Conservation (phyloP, 2,329 filamentous ascomycete genomes). For the Thielaviopsis euricoi region DNA sequence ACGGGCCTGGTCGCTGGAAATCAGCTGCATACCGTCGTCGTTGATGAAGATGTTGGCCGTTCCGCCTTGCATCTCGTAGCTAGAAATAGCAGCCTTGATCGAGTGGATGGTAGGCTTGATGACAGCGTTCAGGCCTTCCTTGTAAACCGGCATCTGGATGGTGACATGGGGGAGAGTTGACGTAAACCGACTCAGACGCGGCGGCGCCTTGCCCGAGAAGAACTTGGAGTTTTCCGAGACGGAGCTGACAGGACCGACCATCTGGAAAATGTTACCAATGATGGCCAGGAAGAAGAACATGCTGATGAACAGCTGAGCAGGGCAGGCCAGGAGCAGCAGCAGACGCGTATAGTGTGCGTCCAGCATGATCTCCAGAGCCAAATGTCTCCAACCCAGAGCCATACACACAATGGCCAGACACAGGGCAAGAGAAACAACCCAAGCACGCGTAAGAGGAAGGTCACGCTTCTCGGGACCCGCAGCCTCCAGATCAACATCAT, state of each 20-base stretch:
- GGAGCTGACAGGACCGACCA: slow-evolving; percentile 31
- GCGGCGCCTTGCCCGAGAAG: slow-evolving; percentile 25
- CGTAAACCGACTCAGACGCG: slow-evolving; percentile 19
- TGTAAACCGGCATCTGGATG: slow-evolving; percentile 30
- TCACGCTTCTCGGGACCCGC: slow-evolving; percentile 26
- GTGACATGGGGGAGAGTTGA: slow-evolving; percentile 24
- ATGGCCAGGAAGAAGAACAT: slow-evolving; percentile 32
- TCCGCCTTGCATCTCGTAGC: slow-evolving; percentile 30
- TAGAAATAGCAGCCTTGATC: slow-evolving; percentile 31
- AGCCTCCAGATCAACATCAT: slow-evolving; percentile 30
- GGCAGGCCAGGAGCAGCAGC: slow-evolving; percentile 32
- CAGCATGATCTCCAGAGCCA: slow-evolving; percentile 36
- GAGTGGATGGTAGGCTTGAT: slow-evolving; percentile 33
- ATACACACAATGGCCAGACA: slow-evolving; percentile 34
- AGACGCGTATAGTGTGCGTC: slow-evolving; percentile 38
- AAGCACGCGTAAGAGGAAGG: slow-evolving; percentile 37
- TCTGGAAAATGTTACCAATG: slow-evolving; percentile 24
- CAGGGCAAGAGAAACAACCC: slow-evolving; percentile 36
- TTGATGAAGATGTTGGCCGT: slow-evolving; percentile 40
- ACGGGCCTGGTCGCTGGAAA: slow-evolving; percentile 26
- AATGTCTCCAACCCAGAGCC: slow-evolving; percentile 36
- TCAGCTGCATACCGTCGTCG: slow-evolving; percentile 43
- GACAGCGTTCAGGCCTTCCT: slow-evolving; percentile 22
- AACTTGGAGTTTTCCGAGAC: slow-evolving; percentile 27
- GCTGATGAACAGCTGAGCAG: slow-evolving; percentile 42